Evolutionary conservation across 2,329 filamentous ascomycete species (phyloP).

Genomic region (Diaporthe australafricana): DNA sequence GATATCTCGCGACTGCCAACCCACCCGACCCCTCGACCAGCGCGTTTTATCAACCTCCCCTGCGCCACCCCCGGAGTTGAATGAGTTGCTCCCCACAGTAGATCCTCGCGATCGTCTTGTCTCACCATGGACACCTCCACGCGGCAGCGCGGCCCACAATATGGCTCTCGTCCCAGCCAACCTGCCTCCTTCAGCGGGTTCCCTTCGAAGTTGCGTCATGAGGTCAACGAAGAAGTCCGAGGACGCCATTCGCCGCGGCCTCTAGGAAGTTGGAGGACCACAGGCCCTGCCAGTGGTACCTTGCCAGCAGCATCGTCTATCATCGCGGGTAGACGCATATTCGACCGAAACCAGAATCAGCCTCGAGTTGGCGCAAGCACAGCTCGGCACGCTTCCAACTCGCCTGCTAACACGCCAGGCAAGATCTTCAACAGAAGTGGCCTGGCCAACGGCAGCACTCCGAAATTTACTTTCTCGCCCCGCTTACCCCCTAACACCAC

Average conservation of each 20-base stretch:
- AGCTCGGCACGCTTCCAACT: conserved; percentile 33
- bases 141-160: conserved; percentile 34
- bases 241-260: conserved; percentile 34
- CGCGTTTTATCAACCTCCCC: conserved; percentile 75
- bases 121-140: conserved; percentile 35
- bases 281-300: conserved; percentile 46
- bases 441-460: conserved; percentile 42
- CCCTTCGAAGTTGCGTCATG: conserved; percentile 25
- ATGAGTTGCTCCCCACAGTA: conserved; percentile 2
- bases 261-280: conserved; percentile 41
- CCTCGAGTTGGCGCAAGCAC: conserved; percentile 44
- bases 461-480: conserved; percentile 55
- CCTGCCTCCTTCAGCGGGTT: conserved; percentile 34
- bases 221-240: conserved; percentile 11
- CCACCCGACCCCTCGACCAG: conserved; percentile 71
- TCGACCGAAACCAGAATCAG: conserved; percentile 48
- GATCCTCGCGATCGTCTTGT: conserved; percentile 16
- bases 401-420: conserved; percentile 45
- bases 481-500: conserved; percentile 56
- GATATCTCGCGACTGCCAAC: conserved; percentile 29
- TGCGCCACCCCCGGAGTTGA: not conserved
- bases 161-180: conserved; percentile 27
- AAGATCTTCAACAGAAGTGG: conserved; percentile 46
- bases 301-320: conserved; percentile 47
- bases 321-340: conserved; percentile 49